These are phyloP conservation scores for Diutina rugosa DNA, from an alignment of 1,139 yeast genomes.

Conservation along the genomic window DNA sequence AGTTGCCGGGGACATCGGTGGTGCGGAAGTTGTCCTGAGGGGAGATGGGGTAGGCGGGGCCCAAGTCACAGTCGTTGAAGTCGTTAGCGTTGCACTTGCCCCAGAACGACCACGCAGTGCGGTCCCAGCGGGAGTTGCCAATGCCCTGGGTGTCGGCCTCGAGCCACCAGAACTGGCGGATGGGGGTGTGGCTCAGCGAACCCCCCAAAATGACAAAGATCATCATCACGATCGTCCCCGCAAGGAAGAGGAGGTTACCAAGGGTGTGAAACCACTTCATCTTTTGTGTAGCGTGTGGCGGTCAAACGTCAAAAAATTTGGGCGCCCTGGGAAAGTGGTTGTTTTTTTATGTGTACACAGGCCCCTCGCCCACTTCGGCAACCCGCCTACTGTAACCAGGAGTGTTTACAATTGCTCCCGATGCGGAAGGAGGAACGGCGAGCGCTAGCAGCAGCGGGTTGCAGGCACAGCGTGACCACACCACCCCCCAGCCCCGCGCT, in stretches of 20 bases:
- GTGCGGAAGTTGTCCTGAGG: conserved; percentile 60
- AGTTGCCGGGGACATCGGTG: conserved; percentile 37
- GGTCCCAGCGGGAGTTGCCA: conserved; percentile 31
- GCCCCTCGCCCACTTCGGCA: not conserved
- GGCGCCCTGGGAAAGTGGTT: not conserved
- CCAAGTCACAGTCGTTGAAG: conserved; percentile 26
- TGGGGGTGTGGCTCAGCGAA: conserved; percentile 44
- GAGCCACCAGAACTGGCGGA: conserved; percentile 58
- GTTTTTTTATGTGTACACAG: not conserved
- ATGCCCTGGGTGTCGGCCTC: conserved; percentile 53
- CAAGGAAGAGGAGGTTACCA: conserved; percentile 27
- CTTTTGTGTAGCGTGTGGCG: not conserved
- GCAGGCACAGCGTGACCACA: no score
- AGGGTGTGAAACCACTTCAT: conserved; percentile 1
- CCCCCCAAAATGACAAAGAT: conserved; percentile 58
- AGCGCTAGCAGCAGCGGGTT: not conserved
- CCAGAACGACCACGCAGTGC: conserved; percentile 74
- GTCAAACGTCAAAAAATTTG: not conserved
- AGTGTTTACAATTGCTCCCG: not conserved
- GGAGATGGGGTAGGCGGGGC: conserved; percentile 56
- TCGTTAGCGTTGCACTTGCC: conserved; percentile 44
- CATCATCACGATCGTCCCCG: conserved; percentile 44
- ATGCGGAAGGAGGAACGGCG: not conserved
- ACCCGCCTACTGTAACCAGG: not conserved
- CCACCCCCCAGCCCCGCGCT: no score